Conservation (phyloP, 139 green algal genomes). For the Trebouxia sp. region DNA sequence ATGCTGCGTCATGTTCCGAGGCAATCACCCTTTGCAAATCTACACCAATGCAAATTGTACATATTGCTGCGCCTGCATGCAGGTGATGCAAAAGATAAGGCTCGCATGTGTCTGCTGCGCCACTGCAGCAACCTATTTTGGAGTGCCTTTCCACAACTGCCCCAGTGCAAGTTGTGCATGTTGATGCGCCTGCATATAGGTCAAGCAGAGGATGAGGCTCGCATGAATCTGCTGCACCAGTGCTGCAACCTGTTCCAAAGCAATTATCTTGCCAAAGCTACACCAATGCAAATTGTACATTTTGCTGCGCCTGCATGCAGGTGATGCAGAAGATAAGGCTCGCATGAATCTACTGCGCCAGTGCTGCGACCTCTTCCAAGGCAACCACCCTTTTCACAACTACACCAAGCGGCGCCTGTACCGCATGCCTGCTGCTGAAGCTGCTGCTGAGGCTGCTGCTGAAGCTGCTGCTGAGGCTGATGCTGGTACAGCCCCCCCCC, state of each 20-base stretch:
- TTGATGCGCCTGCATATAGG: no score
- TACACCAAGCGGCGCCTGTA: conserved; percentile 62
- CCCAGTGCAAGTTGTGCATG: no score
- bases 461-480: no score
- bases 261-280: neutral
- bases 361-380: conserved; percentile 47
- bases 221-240: no score
- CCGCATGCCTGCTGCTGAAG: conserved; percentile 17
- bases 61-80: no score
- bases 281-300: neutral
- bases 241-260: no score
- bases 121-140: no score
- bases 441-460: neutral
- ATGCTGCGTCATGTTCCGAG: conserved; percentile 44
- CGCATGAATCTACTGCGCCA: conserved; percentile 37
- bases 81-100: no score
- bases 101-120: no score
- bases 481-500: neutral
- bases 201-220: no score
- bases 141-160: no score
- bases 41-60: no score
- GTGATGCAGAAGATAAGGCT: conserved; percentile 13
- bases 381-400: conserved; percentile 65
- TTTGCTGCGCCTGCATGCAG: neutral
- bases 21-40: conserved; percentile 63